These are phyloP conservation scores for Larix sibirica DNA, from an alignment of 83 land plant species.

Conservation along the genomic window DNA sequence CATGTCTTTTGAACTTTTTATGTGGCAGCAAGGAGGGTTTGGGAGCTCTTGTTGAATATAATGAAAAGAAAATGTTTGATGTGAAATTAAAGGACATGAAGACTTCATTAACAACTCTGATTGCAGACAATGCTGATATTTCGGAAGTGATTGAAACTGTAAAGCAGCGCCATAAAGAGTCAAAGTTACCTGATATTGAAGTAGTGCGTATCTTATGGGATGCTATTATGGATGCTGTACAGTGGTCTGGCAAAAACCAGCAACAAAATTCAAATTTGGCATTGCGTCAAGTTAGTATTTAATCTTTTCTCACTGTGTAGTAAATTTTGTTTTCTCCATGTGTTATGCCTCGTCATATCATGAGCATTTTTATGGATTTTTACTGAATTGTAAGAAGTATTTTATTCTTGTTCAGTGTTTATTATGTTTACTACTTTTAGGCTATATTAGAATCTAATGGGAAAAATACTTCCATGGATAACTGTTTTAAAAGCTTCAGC, in stretches of 20 bases:
- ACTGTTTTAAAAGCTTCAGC: too few species aligned
- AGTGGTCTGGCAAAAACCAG: slow-evolving; percentile 99
- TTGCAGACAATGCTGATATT: slow-evolving; percentile 78
- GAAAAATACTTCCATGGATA: too few species aligned
- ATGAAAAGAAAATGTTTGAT: slow-evolving; percentile 92
- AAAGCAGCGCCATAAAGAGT: slow-evolving; percentile 81
- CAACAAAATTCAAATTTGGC: slow-evolving; percentile 97
- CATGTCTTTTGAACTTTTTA: not conserved
- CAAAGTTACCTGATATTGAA: slow-evolving; percentile 85
- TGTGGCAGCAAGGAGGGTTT: slow-evolving; percentile 89
- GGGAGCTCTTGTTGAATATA: slow-evolving; percentile 80
- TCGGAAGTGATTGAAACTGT: slow-evolving; percentile 89
- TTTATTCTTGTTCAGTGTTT: too few species aligned
- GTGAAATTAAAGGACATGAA: slow-evolving; percentile 94
- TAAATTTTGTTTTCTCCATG: not conserved
- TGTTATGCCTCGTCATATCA: too few species aligned
- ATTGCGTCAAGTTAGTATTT: slow-evolving; percentile 72
- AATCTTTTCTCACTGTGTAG: not conserved
- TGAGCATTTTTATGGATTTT: too few species aligned
- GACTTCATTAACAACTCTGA: slow-evolving; percentile 69
- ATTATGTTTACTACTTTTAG: too few species aligned
- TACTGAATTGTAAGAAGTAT: too few species aligned
- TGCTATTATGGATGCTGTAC: slow-evolving; percentile 96
- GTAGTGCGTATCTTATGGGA: slow-evolving; percentile 96
- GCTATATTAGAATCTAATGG: too few species aligned